Conservation (phyloP, 805 yeast species). For the Lachancea nothofagi region DNA sequence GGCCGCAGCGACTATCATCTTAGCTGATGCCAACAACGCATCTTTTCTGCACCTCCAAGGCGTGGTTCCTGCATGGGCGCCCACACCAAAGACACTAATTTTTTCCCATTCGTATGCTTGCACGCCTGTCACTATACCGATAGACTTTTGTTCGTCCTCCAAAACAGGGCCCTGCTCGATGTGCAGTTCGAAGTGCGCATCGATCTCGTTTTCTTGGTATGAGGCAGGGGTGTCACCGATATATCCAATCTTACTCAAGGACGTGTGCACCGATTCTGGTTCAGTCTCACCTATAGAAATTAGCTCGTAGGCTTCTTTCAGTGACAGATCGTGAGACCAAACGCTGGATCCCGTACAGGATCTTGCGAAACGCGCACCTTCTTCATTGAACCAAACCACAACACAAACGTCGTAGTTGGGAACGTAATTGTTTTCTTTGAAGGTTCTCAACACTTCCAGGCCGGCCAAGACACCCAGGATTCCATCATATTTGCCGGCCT, state of each 20-base stretch:
- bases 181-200: constrained; percentile 69
- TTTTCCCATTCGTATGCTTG: constrained; percentile 64
- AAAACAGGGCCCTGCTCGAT: constrained; percentile 74
- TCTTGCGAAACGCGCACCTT: constrained; percentile 73
- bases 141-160: constrained; percentile 47
- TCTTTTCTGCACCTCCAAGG: constrained; percentile 58
- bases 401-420: constrained; percentile 66
- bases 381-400: constrained; percentile 71
- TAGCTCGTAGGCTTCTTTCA: constrained; percentile 46
- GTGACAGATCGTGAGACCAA: constrained; percentile 50
- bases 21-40: constrained; percentile 53
- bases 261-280: constrained; percentile 47
- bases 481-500: constrained; percentile 75
- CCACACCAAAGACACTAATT: constrained; percentile 52
- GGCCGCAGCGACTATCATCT: constrained; percentile 50
- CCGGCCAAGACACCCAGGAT: constrained; percentile 64
- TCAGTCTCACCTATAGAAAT: constrained; percentile 49
- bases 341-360: constrained; percentile 62
- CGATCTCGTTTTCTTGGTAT: constrained; percentile 47
- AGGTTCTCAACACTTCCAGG: constrained; percentile 58
- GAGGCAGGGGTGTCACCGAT: constrained; percentile 47
- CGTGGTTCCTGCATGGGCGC: constrained; percentile 72
- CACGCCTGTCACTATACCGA: constrained; percentile 63
- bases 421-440: constrained; percentile 49
- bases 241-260: constrained; percentile 57